These are phyloP conservation scores for Ceratocystis albifundus DNA, from an alignment of 2,329 filamentous ascomycete genomes.

Conservation along the genomic window DNA sequence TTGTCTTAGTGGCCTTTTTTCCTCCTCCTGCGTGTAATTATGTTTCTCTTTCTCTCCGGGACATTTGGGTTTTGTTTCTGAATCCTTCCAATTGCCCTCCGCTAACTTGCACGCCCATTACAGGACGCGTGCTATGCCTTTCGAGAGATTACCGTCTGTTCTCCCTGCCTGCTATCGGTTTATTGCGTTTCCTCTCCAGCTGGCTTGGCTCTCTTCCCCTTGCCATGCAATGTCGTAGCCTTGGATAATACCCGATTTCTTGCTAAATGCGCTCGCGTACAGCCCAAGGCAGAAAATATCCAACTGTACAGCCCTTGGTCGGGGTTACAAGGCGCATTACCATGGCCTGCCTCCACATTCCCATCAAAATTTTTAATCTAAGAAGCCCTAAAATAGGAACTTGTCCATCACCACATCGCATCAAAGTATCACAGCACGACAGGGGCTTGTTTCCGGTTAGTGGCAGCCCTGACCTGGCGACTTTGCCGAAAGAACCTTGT, in stretches of 20 bases:
- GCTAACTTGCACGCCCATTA: neutral
- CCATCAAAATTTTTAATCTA: neutral
- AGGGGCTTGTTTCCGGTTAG: constrained; percentile 2
- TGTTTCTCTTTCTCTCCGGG: neutral
- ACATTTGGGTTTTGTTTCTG: neutral
- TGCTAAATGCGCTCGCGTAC: neutral
- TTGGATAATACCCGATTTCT: neutral
- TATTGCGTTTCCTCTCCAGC: no score
- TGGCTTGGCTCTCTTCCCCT: neutral
- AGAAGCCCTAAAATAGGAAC: neutral
- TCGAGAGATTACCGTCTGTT: neutral
- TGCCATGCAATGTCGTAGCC: neutral
- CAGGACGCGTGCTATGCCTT: neutral
- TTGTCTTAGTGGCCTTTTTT: neutral
- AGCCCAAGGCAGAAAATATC: neutral
- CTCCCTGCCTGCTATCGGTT: no score
- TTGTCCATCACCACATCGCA: neutral
- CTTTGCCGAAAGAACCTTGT: neutral
- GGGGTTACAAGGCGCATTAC: no score
- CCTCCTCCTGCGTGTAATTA: neutral
- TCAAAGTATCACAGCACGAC: neutral
- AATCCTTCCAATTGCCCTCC: neutral
- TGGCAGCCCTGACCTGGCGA: neutral
- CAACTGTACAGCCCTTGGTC: neutral
- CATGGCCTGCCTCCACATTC: no score